Percentiles rank a stretch among this genome's conserved stretches.
Evolutionary conservation across 768 basidiomycete genomes (phyloP).

Genomic region (Glaciozyma antarctica): DNA sequence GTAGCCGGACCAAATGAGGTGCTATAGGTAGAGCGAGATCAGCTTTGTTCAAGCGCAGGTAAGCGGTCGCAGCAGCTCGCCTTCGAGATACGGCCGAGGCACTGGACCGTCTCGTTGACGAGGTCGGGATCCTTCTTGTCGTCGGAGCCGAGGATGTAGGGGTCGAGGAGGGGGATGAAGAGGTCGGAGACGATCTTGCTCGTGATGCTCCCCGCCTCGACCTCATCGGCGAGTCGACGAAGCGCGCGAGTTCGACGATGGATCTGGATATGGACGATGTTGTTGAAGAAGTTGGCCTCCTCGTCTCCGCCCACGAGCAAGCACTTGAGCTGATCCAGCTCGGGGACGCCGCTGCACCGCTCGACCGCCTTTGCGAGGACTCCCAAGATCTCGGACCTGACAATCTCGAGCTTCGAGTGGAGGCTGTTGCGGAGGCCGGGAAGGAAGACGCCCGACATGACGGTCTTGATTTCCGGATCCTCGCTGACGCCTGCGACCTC

Average conservation of each 20-base stretch:
- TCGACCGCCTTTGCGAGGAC: conserved; percentile 68
- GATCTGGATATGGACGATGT: conserved; percentile 84
- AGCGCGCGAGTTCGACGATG: conserved; percentile 39
- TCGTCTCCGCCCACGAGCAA: conserved; percentile 78
- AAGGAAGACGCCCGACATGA: conserved; percentile 54
- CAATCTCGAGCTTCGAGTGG: conserved; percentile 68
- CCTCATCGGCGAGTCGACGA: conserved; percentile 31
- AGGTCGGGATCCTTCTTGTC: conserved; percentile 64
- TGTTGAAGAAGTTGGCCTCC: conserved; percentile 94
- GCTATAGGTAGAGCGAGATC: conserved; percentile 22
- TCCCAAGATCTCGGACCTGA: conserved; percentile 70
- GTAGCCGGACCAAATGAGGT: conserved; percentile 76
- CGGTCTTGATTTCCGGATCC: conserved; percentile 42
- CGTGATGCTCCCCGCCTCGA: conserved; percentile 50
- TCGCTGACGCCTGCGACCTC: conserved; percentile 41
- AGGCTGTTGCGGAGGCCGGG: conserved; percentile 72
- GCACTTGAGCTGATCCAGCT: conserved; percentile 67
- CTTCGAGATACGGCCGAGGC: conserved; percentile 67
- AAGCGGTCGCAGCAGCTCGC: no score
- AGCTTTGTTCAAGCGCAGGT: no score
- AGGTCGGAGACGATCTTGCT: conserved; percentile 66
- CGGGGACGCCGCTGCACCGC: conserved; percentile 51
- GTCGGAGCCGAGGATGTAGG: conserved; percentile 56
- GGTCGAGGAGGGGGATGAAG: conserved; percentile 76
- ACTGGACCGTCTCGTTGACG: conserved; percentile 74